These are phyloP conservation scores for Penicillium capsulatum DNA, from an alignment of 2,329 filamentous ascomycete species.

Conservation along the genomic window DNA sequence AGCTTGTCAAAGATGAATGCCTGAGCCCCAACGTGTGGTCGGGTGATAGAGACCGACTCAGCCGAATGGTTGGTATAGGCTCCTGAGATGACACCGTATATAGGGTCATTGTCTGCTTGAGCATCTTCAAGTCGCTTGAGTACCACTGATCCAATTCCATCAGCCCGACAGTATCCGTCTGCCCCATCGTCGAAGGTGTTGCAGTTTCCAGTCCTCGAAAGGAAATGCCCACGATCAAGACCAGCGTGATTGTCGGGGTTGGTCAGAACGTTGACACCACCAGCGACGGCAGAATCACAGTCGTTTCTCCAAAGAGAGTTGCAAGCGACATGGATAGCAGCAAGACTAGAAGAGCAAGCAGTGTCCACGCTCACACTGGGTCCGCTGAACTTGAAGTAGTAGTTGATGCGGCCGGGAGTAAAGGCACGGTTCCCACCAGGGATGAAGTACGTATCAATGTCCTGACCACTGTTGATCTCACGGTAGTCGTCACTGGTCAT, in stretches of 20 bases:
- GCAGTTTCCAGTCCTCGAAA: constrained; percentile 71
- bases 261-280: constrained; percentile 70
- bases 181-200: constrained; percentile 77
- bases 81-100: constrained; percentile 69
- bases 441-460: constrained; percentile 67
- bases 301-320: constrained; percentile 70
- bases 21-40: constrained; percentile 74
- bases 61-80: constrained; percentile 77
- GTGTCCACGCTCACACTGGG: constrained; percentile 70
- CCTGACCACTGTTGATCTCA: constrained; percentile 68
- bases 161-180: constrained; percentile 77
- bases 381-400: constrained; percentile 72
- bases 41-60: constrained; percentile 76
- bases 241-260: constrained; percentile 77
- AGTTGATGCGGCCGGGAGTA: constrained; percentile 41
- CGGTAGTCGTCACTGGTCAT: constrained; percentile 73
- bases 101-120: constrained; percentile 64
- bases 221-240: constrained; percentile 70
- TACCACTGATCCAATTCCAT: constrained; percentile 69
- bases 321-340: constrained; percentile 68
- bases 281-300: constrained; percentile 75
- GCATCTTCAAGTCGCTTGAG: constrained; percentile 79
- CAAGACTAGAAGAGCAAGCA: constrained; percentile 71
- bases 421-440: constrained; percentile 57
- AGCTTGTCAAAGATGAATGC: constrained; percentile 66